Base-by-base conservation (phyloP, 768 basidiomycete genomes). In the Macrolepiota fuliginosa region DNA sequence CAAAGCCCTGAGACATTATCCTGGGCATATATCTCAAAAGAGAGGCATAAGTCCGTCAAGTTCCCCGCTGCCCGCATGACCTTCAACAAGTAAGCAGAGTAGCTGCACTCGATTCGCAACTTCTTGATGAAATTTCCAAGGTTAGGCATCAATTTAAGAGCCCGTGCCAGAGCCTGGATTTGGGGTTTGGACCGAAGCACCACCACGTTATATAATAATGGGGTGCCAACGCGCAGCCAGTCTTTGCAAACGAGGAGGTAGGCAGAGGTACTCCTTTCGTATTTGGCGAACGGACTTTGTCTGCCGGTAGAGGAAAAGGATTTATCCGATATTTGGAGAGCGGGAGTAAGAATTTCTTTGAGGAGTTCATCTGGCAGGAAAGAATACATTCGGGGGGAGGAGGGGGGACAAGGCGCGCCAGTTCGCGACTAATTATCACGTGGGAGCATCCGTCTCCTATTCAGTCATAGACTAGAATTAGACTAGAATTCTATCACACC, bases 171-270 rank as follows among this genome's bases (percentile, higher is more conserved):
- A 1, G 70, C 69, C 29, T 69, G 64, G 1, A 70, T 68, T 17
- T 70, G 68, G 10, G 68, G 66, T 19, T 62, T 67, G 2, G 70
- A 71, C n/a, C 69, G 69, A 1, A 71, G 62, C n/a, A 71, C 59
- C 7, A 73, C 68, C 10, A 66, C 62, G 37, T 65, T 45, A 51
- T 73, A 73, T 10, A 73, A 68, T 5, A 70, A 64, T 1, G 70
- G 70, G 0, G 68, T 72, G 2, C 65, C 64, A 19, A 71, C 67
- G 35, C 70, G 68, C 22, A 70, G 66, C 71, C 71, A 72, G 15
- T 62, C 52, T 50, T 71, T 72, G 57, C 64, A 69, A 2, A 70
- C 68, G 15, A 68, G 51, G 24, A 72, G 68, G 45, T 60, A 59
- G 2, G 62, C 65, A 5, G 68, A 69, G 5, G 62, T 67, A 2